Base-by-base conservation (phyloP, 164 flowering plant genomes). In the Vitis riparia region DNA sequence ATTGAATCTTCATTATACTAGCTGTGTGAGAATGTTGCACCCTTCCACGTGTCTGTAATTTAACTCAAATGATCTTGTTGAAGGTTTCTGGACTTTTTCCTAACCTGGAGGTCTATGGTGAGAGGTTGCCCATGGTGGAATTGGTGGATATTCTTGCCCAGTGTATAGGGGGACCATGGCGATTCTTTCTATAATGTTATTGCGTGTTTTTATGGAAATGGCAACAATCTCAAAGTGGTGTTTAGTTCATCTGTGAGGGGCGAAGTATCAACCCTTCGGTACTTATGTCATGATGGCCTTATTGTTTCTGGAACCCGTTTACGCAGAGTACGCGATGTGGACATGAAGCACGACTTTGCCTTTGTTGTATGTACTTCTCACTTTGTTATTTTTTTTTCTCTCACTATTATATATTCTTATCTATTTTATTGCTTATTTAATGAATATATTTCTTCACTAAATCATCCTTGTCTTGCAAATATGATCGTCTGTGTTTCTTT, bases 271-370 rank as follows among this genome's bases (percentile, higher is more conserved):
- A 76, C 86, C 87, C 87, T 86, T 84, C 75, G 77, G 75, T 87
- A 76, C 81, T 86, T 89, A 80, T 82, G 84, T 92, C 82, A 79
- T 89, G 97, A 89, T 89, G 95, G 94, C 93, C 95, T 92, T 91
- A 91, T 83, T 92, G 87, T 94, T 91, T 94, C 75, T 92, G 97
- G 94, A 84, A 89, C 80, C 90, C 86, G 61, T 94, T 94, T 89
- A 68, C 92, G 95, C 97, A 92, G 97, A 94, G 90, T 94, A 78
- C 98, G 97, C 52, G 95, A 91, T 85, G 98, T 94, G 94, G 98
- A 92, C 81, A 79, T 94, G 97, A 94, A 94, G 97, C 87, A 86
- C 62, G 98, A 94, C 79, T 92, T 78, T 70, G 98, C 98, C 65
- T 94, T 94, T 62, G 82, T 94, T 83, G 98, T 94, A 94, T 51